phyloP scores from a whole-genome alignment of 495 filamentous ascomycete genomes.

The Aspergillus taichungensis region DNA sequence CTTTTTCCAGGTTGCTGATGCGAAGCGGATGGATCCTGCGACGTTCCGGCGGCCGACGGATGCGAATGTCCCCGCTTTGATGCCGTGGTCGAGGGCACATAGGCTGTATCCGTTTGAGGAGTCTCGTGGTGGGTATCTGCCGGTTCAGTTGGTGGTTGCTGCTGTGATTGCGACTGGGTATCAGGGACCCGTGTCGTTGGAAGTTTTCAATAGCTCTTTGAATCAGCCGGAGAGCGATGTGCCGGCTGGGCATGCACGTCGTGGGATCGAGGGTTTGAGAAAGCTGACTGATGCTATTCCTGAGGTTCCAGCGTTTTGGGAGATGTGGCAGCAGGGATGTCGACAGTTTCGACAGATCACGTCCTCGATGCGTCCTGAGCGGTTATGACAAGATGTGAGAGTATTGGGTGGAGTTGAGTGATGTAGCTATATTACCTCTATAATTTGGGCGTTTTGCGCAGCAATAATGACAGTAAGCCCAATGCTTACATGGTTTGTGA shows the following conservation, averaged over 20 bases:
- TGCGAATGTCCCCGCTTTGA: constrained; percentile 12
- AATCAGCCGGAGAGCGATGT: constrained; percentile 11
- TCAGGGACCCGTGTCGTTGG: constrained; percentile 52
- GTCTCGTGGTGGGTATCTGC: constrained; percentile 48
- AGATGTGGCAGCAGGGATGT: constrained; percentile 2
- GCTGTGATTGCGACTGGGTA: constrained; percentile 57
- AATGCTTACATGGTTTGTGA: no score
- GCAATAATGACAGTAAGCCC: no score
- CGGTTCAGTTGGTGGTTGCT: constrained; percentile 49
- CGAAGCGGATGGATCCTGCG: constrained; percentile 43
- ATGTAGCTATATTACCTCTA: no score
- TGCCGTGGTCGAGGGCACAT: constrained; percentile 28
- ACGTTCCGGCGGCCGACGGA: constrained; percentile 19
- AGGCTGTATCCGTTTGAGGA: constrained; percentile 48
- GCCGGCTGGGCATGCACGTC: constrained; percentile 14
- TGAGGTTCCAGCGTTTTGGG: constrained; percentile 17
- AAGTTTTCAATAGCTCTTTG: constrained; percentile 46
- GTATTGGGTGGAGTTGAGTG: no score
- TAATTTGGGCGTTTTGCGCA: no score
- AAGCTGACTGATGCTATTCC: constrained; percentile 8
- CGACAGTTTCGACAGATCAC: no score
- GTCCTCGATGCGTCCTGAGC: no score
- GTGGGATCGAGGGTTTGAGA: constrained; percentile 15
- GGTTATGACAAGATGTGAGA: no score
- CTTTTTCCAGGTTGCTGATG: constrained; percentile 63